Evolutionary conservation across 441 rosid genomes (phyloP), one percentile per base, ranked within the genome.

Genomic region (Iberis amara): DNA sequence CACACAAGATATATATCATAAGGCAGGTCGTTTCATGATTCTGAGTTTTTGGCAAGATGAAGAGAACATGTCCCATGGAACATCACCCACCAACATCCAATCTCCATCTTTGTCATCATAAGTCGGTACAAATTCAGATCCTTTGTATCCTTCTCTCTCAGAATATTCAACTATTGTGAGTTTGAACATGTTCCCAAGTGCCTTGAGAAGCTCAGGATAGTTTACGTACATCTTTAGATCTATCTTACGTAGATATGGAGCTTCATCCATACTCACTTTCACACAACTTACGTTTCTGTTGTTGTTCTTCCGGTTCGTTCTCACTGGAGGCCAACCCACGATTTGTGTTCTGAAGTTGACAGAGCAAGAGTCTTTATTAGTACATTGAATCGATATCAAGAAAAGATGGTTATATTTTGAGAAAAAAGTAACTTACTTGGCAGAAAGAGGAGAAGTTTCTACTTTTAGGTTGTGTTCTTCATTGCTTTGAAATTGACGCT

Each of bases 71-170:
- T 75, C 76, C 95, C 95, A 83, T 0, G 89, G 94, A 40, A 80
- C 94, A 75, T 85, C 94, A 70, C 89, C 90, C 3, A 80, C 82
- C 5, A 89, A 78, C 97, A 89, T 89, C 97, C 88, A 82, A 49
- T 89, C 97, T 31, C 97, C 85, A 56, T 89, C 97, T 60, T 86
- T 86, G 64, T 89, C 97, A 40, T 89, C 90, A 49, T 89, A 89
- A 37, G 97, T 86, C 0, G 85, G 95, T 33, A 68, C 85, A 59
- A 65, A 76, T 55, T 83, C 97, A 47, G 90, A 86, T 47, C 95
- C 90, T 57, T 73, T 79, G 68, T 86, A 86, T 33, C 94, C 94
- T 73, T 86, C 86, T 65, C 95, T 83, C 33, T 80, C 90, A 0
- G 78, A 80, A 61, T 86, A 89, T 28, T 73, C 67, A 47, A 87